These are phyloP conservation scores for Sechiopsis laciniata DNA, from an alignment of 306 rosid species.

Conservation along the genomic window DNA sequence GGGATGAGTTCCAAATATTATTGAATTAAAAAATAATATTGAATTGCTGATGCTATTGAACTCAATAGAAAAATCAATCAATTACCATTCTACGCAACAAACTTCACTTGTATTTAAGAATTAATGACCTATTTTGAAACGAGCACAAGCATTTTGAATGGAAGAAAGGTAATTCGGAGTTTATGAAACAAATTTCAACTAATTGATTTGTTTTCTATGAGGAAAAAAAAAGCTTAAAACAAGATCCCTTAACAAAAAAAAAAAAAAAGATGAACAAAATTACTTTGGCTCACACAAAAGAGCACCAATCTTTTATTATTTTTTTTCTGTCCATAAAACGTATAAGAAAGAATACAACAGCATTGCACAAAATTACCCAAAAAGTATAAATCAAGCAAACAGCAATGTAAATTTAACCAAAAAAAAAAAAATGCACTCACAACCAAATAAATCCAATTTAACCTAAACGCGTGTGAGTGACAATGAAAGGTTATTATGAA, in stretches of 20 bases:
- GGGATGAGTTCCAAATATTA: too few relatives aligned
- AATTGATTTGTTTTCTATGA: too few relatives aligned
- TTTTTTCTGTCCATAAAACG: not conserved
- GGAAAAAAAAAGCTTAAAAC: too few relatives aligned
- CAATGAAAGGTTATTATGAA: not conserved
- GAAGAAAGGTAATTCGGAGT: not conserved
- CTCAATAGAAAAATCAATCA: too few relatives aligned
- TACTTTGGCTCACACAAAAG: not conserved
- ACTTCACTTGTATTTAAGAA: too few relatives aligned
- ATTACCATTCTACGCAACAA: too few relatives aligned
- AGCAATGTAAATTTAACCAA: too few relatives aligned
- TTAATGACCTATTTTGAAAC: not conserved
- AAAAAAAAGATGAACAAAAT: not conserved
- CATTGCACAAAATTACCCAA: constrained; percentile 6
- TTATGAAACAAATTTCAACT: not conserved
- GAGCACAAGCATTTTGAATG: not conserved
- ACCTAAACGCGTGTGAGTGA: not conserved
- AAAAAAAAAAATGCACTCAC: not conserved
- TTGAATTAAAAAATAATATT: too few relatives aligned
- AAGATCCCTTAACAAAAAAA: too few relatives aligned
- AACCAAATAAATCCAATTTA: not conserved
- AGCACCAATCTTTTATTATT: not conserved
- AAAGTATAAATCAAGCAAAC: too few relatives aligned
- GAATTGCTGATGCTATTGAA: too few relatives aligned
- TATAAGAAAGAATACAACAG: not conserved